Evolutionary conservation across 331 rosid genomes (phyloP), one percentile per base, ranked within the genome.

Genomic region (Saraca asoca): DNA sequence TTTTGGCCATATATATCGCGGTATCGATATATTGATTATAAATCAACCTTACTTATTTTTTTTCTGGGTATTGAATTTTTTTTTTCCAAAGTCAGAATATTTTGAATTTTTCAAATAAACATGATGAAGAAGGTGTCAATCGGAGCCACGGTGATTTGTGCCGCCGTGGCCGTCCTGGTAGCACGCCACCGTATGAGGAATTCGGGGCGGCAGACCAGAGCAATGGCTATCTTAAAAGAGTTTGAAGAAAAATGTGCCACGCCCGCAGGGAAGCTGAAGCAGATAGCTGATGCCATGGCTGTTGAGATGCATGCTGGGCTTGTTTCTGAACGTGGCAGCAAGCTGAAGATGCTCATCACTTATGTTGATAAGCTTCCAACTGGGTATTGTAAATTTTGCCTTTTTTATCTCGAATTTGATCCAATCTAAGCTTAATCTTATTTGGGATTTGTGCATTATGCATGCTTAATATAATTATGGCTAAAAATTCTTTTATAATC

Each of bases 261-360:
- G 2, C 95, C 95, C 1, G 9, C 67, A 13, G 83, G 70, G 53
- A 94, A 88, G 82, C 95, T 94, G 31, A 68, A 82, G 20, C 96
- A 85, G 71, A 81, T 94, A 44, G 97, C 96, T 0, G 97, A 90
- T 48, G 97, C 99, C 41, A 83, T 94, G 99, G 75, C 88, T 54
- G 96, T 86, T 9, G 99, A 94, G 91, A 94, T 94, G 99, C 99
- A 90, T 66, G 99, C 97, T 0, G 99, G 99, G 2, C 96, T 94
- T 50, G 97, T 97, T 19, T 94, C 99, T 0, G 99, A 94, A 55
- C 92, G 99, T 55, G 97, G 97, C 1, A 94, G 97, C 78, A 94
- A 90, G 77, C 95, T 94, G 65, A 90, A 94, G 88, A 94, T 94
- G 99, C 78, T 94, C 61, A 80, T 94, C 68, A 85, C 88, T 81